Base-by-base conservation (phyloP, 2,329 filamentous ascomycete species). In the Colletotrichum lini region DNA sequence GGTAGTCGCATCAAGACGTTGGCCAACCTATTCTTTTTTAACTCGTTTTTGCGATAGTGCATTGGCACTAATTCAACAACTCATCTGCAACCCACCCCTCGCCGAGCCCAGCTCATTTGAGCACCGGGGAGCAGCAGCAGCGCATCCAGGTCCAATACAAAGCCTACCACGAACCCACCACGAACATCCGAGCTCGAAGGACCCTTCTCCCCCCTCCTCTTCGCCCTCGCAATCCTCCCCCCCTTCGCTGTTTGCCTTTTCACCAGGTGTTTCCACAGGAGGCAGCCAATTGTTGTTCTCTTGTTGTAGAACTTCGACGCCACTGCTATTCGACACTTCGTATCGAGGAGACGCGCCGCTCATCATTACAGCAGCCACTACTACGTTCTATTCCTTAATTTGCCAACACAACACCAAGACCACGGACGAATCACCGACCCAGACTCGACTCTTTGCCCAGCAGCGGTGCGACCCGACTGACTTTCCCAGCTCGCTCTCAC, bases 51-150 rank as follows among this genome's bases (percentile, higher is more conserved):
- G 13, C 54, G 35, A 26, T 49, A 54, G 57, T 53, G 69, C 69
- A 60, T 72, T 58, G 59, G 58, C 58, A 69, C 65, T 56, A 69
- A 63, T 56, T 59, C 65, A 59, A 69, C 53, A 69, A 58, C 53
- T 68, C 65, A 59, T 59, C 60, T 23, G 44, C 50, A 53, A 57
- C 68, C 57, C 67, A 65, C 61, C 57, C 62, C 26, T 30, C 23
- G 38, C 61, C 61, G 50, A 54, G 44, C 61, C 50, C 61, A 44
- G 50, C 44, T 60, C 62, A 60, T 66, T 66, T 54, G 26, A 56
- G 47, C 40, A 62, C 38, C 30, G 30, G 30, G 30, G 30, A 18
- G 35, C 35, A 38, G 50, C 35, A n/a, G 45, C n/a, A 56, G 18
- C 30, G 21, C 50, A 42, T 61, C 67, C 62, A 65, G 35, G 56